phyloP scores from a whole-genome alignment of 495 filamentous ascomycete species.

The Rhizodiscina lignyota region DNA sequence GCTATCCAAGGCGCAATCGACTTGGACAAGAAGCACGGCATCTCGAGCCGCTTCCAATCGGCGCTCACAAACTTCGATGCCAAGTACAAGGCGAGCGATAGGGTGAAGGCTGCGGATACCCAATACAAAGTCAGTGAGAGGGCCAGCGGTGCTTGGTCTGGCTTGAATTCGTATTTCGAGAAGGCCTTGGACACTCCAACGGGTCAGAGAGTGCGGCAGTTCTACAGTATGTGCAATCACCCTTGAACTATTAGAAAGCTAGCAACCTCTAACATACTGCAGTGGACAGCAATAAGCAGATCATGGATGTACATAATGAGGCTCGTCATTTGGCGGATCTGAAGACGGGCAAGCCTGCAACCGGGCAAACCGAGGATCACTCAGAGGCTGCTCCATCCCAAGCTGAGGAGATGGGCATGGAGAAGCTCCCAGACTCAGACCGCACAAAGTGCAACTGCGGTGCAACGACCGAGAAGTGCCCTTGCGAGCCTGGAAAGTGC shows the following conservation, averaged over 20 bases:
- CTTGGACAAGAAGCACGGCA: slow-evolving; percentile 80
- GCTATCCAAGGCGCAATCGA: slow-evolving; percentile 71
- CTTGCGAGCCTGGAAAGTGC: slow-evolving; percentile 23
- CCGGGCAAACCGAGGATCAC: slow-evolving; percentile 2
- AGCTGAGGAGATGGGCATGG: slow-evolving; percentile 12
- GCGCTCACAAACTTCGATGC: slow-evolving; percentile 61
- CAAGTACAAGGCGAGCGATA: slow-evolving; percentile 66
- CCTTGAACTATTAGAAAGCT: no score
- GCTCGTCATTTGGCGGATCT: slow-evolving; percentile 72
- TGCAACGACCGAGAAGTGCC: slow-evolving; percentile 18
- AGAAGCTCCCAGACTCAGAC: slow-evolving; percentile 18
- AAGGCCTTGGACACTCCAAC: slow-evolving; percentile 74
- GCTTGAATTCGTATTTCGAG: slow-evolving; percentile 74
- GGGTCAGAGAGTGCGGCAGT: slow-evolving; percentile 66
- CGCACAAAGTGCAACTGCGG: slow-evolving; percentile 30
- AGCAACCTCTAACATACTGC: no score
- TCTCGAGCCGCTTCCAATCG: slow-evolving; percentile 48
- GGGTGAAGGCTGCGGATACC: slow-evolving; percentile 56
- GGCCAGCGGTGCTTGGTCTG: slow-evolving; percentile 44
- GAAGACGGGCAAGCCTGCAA: slow-evolving; percentile 41
- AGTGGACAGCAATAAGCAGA: slow-evolving; percentile 61
- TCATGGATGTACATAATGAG: slow-evolving; percentile 83
- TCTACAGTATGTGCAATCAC: no score
- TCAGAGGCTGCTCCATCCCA: slow-evolving; percentile 3
- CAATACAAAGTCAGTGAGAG: slow-evolving; percentile 56